Evolutionary conservation across 2,329 filamentous ascomycete genomes (phyloP).

Genomic region (Penicillium sumatraense): DNA sequence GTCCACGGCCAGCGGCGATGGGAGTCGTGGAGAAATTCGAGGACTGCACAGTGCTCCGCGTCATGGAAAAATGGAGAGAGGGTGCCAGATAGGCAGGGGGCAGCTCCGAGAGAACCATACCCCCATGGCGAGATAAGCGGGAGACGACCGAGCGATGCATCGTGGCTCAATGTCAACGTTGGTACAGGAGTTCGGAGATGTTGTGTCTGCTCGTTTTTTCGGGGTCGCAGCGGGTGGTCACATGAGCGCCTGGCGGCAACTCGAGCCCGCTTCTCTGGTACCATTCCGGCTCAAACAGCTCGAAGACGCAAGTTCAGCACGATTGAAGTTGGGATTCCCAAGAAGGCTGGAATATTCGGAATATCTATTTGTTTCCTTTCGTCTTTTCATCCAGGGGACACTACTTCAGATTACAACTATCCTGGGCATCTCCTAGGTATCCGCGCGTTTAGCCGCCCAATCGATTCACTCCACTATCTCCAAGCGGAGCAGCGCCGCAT

Average conservation of each 20-base stretch:
- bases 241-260: conserved; percentile 24
- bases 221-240: conserved; percentile 29
- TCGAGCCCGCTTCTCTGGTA: conserved; percentile 3
- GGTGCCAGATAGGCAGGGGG: conserved; percentile 52
- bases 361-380: background rate
- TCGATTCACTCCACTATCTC: conserved; percentile 36
- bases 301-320: background rate
- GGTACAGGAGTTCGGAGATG: conserved; percentile 12
- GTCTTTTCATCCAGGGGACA: background rate
- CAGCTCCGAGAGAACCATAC: conserved; percentile 40
- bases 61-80: conserved; percentile 42
- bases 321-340: background rate
- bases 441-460: conserved; percentile 31
- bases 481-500: conserved; percentile 32
- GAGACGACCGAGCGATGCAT: conserved; percentile 45
- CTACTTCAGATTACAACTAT: conserved; percentile 1
- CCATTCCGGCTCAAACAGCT: conserved; percentile 1
- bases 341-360: background rate
- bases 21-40: conserved; percentile 61
- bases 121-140: conserved; percentile 40
- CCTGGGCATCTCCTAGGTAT: conserved; percentile 14
- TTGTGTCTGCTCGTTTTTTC: conserved; percentile 26
- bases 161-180: conserved; percentile 27
- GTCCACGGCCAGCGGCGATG: conserved; percentile 52
- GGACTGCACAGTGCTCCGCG: conserved; percentile 36